A percentile compares a stretch with the other conserved stretches of the same genome.
Conservation (phyloP, 2,329 filamentous ascomycete genomes). For the Zelopaecilomyces penicillatus region DNA sequence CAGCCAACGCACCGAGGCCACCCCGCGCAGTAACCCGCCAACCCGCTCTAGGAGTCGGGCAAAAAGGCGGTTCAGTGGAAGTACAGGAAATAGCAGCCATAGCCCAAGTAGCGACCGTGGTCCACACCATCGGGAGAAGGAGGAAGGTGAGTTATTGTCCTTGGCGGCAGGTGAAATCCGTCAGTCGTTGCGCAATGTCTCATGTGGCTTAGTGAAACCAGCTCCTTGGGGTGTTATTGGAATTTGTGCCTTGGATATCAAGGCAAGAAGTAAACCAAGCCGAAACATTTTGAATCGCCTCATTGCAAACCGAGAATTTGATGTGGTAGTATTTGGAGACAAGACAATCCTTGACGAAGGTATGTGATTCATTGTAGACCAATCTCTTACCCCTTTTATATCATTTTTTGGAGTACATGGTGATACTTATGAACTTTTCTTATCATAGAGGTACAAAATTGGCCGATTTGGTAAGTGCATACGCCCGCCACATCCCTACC, state of each 20-base stretch:
- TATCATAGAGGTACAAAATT: conserved; percentile 71
- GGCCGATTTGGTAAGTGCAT: conserved; percentile 68
- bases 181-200: conserved; percentile 1
- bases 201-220: conserved; percentile 37
- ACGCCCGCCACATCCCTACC: not conserved
- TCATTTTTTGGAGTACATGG: not conserved
- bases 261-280: conserved; percentile 93
- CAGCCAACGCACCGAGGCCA: conserved; percentile 28
- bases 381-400: not conserved
- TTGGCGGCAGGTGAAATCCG: not conserved
- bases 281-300: conserved; percentile 91
- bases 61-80: conserved; percentile 71
- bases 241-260: conserved; percentile 90
- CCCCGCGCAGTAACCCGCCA: conserved; percentile 34
- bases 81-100: conserved; percentile 72
- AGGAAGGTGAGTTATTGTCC: conserved; percentile 35
- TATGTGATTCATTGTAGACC: conserved; percentile 23
- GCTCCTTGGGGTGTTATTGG: conserved; percentile 66
- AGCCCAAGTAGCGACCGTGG: conserved; percentile 67
- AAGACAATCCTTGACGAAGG: conserved; percentile 96
- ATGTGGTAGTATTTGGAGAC: conserved; percentile 95
- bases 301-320: conserved; percentile 85
- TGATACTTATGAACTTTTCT: conserved; percentile 1
- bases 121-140: conserved; percentile 45
- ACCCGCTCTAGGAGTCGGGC: conserved; percentile 58